phyloP scores from a whole-genome alignment of 352 stramenopile genomes.

The Pythium sp. region DNA sequence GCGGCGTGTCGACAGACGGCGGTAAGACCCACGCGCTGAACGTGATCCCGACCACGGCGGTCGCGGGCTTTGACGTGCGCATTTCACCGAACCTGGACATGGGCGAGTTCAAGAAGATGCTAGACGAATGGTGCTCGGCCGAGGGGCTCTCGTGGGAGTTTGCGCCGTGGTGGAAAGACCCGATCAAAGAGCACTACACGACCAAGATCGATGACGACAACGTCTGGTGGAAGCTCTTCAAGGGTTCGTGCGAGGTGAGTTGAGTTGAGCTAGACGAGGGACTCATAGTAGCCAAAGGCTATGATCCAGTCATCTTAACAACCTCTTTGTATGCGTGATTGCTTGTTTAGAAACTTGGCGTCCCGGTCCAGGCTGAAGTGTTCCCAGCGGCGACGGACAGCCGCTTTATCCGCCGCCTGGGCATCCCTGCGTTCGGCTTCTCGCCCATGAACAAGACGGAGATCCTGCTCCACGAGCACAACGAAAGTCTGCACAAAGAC shows the following conservation, averaged over 20 bases:
- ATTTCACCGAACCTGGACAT: slow-evolving; percentile 86
- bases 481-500: slow-evolving; percentile 91
- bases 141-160: slow-evolving; percentile 78
- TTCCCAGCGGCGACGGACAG: slow-evolving; percentile 94
- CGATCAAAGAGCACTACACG: slow-evolving; percentile 47
- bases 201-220: slow-evolving; percentile 47
- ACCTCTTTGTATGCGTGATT: no score
- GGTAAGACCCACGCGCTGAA: slow-evolving; percentile 89
- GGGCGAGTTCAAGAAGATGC: slow-evolving; percentile 76
- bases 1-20: slow-evolving; percentile 76
- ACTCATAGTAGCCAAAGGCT: no score
- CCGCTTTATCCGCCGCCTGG: slow-evolving; percentile 85
- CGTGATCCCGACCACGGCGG: slow-evolving; percentile 89
- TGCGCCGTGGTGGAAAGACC: slow-evolving; percentile 22
- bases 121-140: slow-evolving; percentile 88
- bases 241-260: slow-evolving; percentile 24
- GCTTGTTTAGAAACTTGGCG: not conserved
- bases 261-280: no score
- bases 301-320: not conserved
- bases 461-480: slow-evolving; percentile 94
- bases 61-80: slow-evolving; percentile 91
- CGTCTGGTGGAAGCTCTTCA: slow-evolving; percentile 42
- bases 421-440: slow-evolving; percentile 90
- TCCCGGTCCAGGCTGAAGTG: slow-evolving; percentile 79
- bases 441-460: slow-evolving; percentile 92